Percentiles rank a stretch among this genome's conserved stretches.
phyloP scores from a whole-genome alignment of 1,284 basidiomycete species.

The Rhodotorula sp. region DNA sequence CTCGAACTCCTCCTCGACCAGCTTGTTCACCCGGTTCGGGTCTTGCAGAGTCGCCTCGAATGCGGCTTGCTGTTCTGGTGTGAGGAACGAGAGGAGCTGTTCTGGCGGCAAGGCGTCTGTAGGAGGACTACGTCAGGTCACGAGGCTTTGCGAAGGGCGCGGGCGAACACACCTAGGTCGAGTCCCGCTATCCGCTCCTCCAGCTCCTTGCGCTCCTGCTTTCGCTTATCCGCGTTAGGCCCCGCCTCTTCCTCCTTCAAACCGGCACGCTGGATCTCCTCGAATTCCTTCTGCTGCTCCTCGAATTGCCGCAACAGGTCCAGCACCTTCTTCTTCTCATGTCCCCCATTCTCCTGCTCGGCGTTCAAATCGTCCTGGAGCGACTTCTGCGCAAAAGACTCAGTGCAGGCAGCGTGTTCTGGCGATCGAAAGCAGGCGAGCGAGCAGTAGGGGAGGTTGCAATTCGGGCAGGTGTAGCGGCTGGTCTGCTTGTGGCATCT shows the following conservation, averaged over 20 bases:
- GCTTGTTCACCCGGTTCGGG: slow-evolving; percentile 59
- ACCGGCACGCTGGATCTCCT: slow-evolving; percentile 39
- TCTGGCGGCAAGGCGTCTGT: slow-evolving; percentile 51
- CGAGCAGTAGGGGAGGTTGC: slow-evolving; percentile 75
- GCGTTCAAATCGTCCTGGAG: slow-evolving; percentile 61
- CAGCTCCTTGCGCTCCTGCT: slow-evolving; percentile 49
- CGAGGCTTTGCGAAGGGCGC: background rate
- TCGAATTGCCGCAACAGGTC: slow-evolving; percentile 68
- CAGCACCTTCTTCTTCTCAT: slow-evolving; percentile 61
- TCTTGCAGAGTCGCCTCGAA: slow-evolving; percentile 62
- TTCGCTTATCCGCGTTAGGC: slow-evolving; percentile 40
- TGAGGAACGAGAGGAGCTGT: slow-evolving; percentile 64
- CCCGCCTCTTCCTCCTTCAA: slow-evolving; percentile 35
- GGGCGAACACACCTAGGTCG: slow-evolving; percentile 59
- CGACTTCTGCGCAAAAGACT: slow-evolving; percentile 69
- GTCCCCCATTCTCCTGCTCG: slow-evolving; percentile 56
- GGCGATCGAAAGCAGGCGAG: slow-evolving; percentile 70
- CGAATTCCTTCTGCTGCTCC: slow-evolving; percentile 53
- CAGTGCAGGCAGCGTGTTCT: slow-evolving; percentile 68
- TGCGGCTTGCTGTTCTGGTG: slow-evolving; percentile 58
- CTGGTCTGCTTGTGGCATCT: slow-evolving; percentile 72
- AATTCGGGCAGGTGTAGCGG: slow-evolving; percentile 72
- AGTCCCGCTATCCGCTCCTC: slow-evolving; percentile 58
- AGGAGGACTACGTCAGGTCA: slow-evolving; percentile 2
- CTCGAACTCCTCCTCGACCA: slow-evolving; percentile 60